These are phyloP conservation scores for Diddensiella santjacobensis DNA, from an alignment of 805 yeast genomes.

Conservation along the genomic window DNA sequence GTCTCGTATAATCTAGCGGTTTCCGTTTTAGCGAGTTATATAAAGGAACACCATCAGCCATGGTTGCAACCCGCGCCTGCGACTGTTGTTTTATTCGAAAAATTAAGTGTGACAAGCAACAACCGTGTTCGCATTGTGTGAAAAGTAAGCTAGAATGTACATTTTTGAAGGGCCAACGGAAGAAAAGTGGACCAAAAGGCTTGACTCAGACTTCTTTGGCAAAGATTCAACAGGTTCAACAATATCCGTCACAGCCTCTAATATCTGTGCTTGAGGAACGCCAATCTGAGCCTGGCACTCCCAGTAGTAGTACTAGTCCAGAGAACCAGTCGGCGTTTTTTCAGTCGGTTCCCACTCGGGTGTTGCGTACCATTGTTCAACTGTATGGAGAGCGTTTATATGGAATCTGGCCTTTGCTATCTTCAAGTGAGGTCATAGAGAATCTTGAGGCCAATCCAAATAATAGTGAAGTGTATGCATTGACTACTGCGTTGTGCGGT, in stretches of 20 bases:
- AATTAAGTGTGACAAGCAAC: conserved; percentile 14
- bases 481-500: conserved; percentile 11
- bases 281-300: neutral
- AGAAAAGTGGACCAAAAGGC: conserved; percentile 16
- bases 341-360: conserved; percentile 4
- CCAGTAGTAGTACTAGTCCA: neutral
- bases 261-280: neutral
- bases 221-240: conserved; percentile 9
- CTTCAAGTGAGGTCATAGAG: conserved; percentile 6
- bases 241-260: neutral
- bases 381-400: conserved; percentile 11
- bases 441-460: conserved; percentile 8
- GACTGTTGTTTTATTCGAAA: conserved; percentile 18
- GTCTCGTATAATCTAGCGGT: too few species aligned
- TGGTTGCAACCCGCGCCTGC: conserved; percentile 12
- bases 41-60: neutral
- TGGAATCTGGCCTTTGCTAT: conserved; percentile 18
- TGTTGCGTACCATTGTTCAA: conserved; percentile 4
- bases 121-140: conserved; percentile 15
- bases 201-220: conserved; percentile 8
- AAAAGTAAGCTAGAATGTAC: conserved; percentile 14
- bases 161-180: conserved; percentile 8
- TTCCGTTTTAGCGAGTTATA: too few species aligned
- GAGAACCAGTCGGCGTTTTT: neutral
- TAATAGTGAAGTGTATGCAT: conserved; percentile 7